Base-by-base conservation (phyloP, 1,284 basidiomycete species). In the Ganoderma boninense region DNA sequence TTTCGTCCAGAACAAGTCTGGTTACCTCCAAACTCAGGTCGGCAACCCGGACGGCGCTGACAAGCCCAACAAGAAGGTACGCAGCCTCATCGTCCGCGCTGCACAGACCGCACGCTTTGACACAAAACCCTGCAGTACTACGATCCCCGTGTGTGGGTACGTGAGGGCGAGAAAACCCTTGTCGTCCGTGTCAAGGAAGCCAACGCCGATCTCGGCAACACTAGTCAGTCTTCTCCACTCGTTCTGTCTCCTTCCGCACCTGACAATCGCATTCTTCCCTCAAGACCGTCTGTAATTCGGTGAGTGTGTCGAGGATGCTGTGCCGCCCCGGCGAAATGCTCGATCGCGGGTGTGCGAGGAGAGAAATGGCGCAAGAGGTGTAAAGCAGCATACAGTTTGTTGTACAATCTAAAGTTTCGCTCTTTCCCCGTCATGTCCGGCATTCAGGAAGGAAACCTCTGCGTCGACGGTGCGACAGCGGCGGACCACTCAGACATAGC, bases 81-180 rank as follows among this genome's bases (percentile, higher is more conserved):
- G 78, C 66, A 38, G 2, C 29, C 29, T 11, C 7, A 3, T 57
- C 44, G 49, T 8, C 49, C 46, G 32, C 57, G 5, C 8, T 20
- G 13, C 40, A 35, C 38, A 32, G n/a, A 56, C 44, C 43, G 26
- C 40, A 2, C 5, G n/a, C 20, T 35, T 56, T 8, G 11, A 23
- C 46, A 35, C 26, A 14, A 29, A 26, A 2, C 32, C 54, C 26
- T 18, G 16, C 29, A 94, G 92, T 93, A 83, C 86, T 97, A 97
- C 84, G 96, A 97, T 83, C 95, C 95, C 69, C 95, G 97, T 87
- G 94, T 97, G 73, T 99, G 97, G 97, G 95, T 99, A 62, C 94
- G 97, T 79, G 97, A 98, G 86, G 97, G 97, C 75, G 98, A 99
- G 87, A 97, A 98, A 91, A 98, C 97, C 32, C 91, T 99, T 78